Evolutionary conservation across 2,329 filamentous ascomycete species (phyloP).

Genomic region (Nothomitra cinnamomea): DNA sequence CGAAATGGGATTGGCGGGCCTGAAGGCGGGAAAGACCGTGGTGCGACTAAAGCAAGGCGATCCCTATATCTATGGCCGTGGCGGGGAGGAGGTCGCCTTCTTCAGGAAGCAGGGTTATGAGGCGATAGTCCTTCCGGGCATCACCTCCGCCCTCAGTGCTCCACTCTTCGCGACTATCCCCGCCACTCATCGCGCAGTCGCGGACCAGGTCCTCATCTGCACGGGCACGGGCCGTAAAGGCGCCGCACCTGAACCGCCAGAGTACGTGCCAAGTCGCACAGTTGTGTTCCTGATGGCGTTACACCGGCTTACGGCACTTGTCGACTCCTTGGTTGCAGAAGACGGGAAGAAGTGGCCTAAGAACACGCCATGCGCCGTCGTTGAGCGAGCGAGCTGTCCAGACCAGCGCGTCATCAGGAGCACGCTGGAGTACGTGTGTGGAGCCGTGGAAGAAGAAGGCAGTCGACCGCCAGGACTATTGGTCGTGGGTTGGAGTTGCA

Average conservation of each 20-base stretch:
- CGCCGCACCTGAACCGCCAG: constrained; percentile 61
- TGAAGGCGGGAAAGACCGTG: constrained; percentile 57
- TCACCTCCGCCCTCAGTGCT: constrained; percentile 75
- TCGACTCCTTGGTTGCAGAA: constrained; percentile 48
- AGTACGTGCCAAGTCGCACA: constrained; percentile 59
- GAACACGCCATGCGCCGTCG: constrained; percentile 73
- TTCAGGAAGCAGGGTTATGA: constrained; percentile 57
- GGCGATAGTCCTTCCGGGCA: constrained; percentile 65
- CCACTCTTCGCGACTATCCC: constrained; percentile 81
- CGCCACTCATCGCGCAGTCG: constrained; percentile 71
- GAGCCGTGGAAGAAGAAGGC: constrained; percentile 76
- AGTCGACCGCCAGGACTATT: constrained; percentile 77
- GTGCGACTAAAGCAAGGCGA: constrained; percentile 91
- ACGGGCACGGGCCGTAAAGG: constrained; percentile 92
- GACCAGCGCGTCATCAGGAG: constrained; percentile 88
- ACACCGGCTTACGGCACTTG: constrained; percentile 61
- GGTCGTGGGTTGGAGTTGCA: constrained; percentile 71
- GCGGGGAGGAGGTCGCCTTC: constrained; percentile 79
- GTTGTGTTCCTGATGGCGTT: constrained; percentile 92
- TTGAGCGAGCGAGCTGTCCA: constrained; percentile 84
- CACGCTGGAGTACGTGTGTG: constrained; percentile 59
- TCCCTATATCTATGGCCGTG: constrained; percentile 88
- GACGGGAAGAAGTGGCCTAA: constrained; percentile 44
- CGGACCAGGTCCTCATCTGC: constrained; percentile 89
- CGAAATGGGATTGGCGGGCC: constrained; percentile 53